Conservation (phyloP, 108 stramenopile genomes). For the Conticribra guillardii region DNA sequence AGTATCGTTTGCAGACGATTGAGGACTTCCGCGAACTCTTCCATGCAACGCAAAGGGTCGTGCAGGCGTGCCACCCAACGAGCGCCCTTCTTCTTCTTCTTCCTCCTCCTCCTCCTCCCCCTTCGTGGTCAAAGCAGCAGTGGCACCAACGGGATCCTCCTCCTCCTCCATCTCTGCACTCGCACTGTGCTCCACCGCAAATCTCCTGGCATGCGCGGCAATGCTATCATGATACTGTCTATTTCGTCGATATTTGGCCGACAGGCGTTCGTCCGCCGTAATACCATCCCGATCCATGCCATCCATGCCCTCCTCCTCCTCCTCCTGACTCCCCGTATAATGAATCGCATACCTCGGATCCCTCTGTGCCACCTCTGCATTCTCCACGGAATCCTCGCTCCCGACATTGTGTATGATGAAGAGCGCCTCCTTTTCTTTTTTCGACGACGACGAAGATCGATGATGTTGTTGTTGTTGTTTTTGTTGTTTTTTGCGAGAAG, state of each 20-base stretch:
- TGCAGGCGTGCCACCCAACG: too few species aligned
- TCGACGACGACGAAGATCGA: too few species aligned
- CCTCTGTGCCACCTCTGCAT: neutral
- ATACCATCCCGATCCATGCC: neutral
- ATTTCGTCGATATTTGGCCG: neutral
- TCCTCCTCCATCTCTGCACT: neutral
- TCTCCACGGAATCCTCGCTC: slow-evolving; percentile 21
- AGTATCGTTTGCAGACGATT: too few species aligned
- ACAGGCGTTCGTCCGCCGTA: slow-evolving; percentile 2
- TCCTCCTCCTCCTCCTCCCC: too few species aligned
- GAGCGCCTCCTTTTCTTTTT: slow-evolving; percentile 4
- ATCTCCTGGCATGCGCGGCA: slow-evolving; percentile 18
- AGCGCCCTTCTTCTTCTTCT: too few species aligned
- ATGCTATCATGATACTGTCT: neutral
- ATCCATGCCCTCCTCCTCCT: neutral
- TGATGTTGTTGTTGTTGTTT: too few species aligned
- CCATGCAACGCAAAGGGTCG: too few species aligned
- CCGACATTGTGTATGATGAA: slow-evolving; percentile 19
- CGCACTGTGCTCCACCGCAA: neutral
- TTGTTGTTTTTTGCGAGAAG: slow-evolving; percentile 14
- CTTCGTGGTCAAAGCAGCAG: too few species aligned
- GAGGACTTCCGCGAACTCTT: too few species aligned
- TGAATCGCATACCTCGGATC: slow-evolving; percentile 35
- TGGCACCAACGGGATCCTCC: neutral
- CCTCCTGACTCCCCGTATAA: slow-evolving; percentile 15